A percentile compares a stretch with the other conserved stretches of the same genome.
Evolutionary conservation across 352 stramenopile species (phyloP).

Genomic region (Globisporangium spinosum): DNA sequence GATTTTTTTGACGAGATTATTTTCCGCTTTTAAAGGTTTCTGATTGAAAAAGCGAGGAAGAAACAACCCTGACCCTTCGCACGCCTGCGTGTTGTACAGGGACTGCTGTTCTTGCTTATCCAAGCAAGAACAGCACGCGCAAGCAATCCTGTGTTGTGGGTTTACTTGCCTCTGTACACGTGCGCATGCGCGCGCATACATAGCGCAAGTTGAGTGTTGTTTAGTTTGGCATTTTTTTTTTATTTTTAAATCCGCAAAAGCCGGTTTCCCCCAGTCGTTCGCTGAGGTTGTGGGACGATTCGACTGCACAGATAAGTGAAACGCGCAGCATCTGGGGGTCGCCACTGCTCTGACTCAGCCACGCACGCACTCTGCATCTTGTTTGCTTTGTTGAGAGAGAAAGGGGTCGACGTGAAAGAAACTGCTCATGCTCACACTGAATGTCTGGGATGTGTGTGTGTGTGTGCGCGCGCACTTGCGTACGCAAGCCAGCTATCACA

Average conservation of each 20-base stretch:
- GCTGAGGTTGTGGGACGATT: constrained; percentile 4
- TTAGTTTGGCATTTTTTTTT: neutral
- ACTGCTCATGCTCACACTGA: neutral
- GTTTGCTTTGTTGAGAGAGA: constrained; percentile 4
- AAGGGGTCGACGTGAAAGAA: constrained; percentile 19
- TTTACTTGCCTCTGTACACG: neutral
- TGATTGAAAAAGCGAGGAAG: constrained; percentile 5
- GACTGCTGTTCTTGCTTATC: neutral
- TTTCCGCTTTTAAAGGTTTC: neutral
- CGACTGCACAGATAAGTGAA: neutral
- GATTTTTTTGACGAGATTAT: neutral
- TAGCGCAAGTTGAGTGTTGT: constrained; percentile 6
- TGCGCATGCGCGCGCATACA: neutral
- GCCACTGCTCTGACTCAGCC: constrained; percentile 1
- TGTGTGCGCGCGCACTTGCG: neutral
- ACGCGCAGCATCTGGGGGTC: neutral
- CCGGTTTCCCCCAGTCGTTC: constrained; percentile 3
- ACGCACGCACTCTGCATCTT: neutral
- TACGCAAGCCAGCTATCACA: neutral
- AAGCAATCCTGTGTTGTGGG: neutral
- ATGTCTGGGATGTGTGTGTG: neutral
- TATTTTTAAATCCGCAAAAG: constrained; percentile 1
- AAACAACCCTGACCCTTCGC: constrained; percentile 9
- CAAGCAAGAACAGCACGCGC: neutral
- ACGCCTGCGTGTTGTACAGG: neutral